Percentiles rank a stretch among this genome's conserved stretches.
Conservation (phyloP, 345 rosid genomes). For the Erodium maritimum region DNA sequence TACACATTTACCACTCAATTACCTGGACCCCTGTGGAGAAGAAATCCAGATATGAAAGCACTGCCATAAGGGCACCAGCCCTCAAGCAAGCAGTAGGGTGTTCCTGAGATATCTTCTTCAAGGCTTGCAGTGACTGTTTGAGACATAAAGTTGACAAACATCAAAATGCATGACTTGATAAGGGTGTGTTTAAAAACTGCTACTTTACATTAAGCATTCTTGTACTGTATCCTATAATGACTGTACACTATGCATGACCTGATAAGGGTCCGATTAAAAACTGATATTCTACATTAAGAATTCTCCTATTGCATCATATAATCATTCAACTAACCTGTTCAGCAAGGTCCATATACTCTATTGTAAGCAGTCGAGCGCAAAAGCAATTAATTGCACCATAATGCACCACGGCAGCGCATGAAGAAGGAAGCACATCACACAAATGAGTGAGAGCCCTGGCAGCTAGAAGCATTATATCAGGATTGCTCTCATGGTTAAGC, state of each 20-base stretch:
- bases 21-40: slow-evolving; percentile 99
- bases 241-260: neutral
- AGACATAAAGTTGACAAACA: slow-evolving; percentile 1
- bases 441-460: slow-evolving; percentile 96
- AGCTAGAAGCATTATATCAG: slow-evolving; percentile 96
- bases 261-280: neutral
- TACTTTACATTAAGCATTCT: neutral
- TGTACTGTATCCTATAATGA: neutral
- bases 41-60: slow-evolving; percentile 95
- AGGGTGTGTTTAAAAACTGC: neutral
- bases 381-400: slow-evolving; percentile 91
- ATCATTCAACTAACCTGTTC: slow-evolving; percentile 55
- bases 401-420: slow-evolving; percentile 96
- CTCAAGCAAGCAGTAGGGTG: slow-evolving; percentile 99
- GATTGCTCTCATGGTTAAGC: slow-evolving; percentile 87
- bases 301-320: neutral
- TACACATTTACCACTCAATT: neutral
- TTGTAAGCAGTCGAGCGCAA: slow-evolving; percentile 84
- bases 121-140: slow-evolving; percentile 86
- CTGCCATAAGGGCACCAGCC: slow-evolving; percentile 99
- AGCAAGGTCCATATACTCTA: slow-evolving; percentile 98
- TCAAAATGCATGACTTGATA: neutral
- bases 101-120: slow-evolving; percentile 98
- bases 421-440: slow-evolving; percentile 94
- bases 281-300: no score